Evolutionary conservation across 371 early-diverging fungal genomes (phyloP), one percentile per base, ranked within the genome.

Genomic region (Rhizopus sp.): DNA sequence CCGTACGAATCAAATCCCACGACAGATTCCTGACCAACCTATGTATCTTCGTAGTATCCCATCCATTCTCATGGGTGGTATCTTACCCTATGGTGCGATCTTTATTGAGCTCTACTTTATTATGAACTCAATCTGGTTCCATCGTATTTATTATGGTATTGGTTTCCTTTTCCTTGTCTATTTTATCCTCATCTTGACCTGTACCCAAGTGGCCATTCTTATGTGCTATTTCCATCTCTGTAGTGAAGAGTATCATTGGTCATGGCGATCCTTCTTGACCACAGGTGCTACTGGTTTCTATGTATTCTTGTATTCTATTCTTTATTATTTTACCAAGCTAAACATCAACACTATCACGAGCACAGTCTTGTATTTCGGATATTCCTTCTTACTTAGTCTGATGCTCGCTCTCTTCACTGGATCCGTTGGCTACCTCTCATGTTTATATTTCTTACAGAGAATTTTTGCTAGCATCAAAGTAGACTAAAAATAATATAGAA

Each of bases 181-280:
- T 64, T 64, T 82, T 48, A 88, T 95, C 39, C 70, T 95, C 64
- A 67, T 93, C 17, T 62, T 95, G 48, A 94, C 95, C 0, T 92
- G 93, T 52, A 79, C 89, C 6, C 88, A 93, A 65, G 88, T 94
- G 7, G 84, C 97, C 1, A 80, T 96, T 12, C 72, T 95, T 62
- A 84, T 94, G 81, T 87, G 88, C 29, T 96, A 95, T 71, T 92
- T 96, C 82, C 90, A 91, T 59, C 78, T 95, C 15, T 93, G 94
- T 65, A 78, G 92, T 4, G 98, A 98, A 75, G 93, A 96, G 64
- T 95, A 95, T 67, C 85, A 88, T 59, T 95, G 98, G 98, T 89
- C 88, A 66, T 98, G 98, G 98, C 80, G 94, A 8, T 78, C 97
- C 2, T 95, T 96, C 78, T 75, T 94, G 47, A 93, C 94, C 0